phyloP scores from a whole-genome alignment of 2,329 filamentous ascomycete species.

The Aspergillus ochraceoroseus region DNA sequence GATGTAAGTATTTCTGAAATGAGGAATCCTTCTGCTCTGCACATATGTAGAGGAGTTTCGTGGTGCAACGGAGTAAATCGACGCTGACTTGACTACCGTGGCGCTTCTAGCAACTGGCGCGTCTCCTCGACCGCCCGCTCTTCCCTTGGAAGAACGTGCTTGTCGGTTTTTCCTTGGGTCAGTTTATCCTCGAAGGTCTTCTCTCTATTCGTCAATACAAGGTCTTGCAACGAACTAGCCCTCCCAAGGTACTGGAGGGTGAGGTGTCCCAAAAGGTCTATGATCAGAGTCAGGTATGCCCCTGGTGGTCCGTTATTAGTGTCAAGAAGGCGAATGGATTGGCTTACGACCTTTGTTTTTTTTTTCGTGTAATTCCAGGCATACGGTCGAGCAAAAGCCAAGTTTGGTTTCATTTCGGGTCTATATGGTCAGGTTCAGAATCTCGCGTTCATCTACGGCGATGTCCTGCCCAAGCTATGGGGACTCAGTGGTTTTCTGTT shows the following conservation, averaged over 20 bases:
- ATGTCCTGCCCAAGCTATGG: slow-evolving; percentile 90
- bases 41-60: no score
- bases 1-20: slow-evolving; percentile 25
- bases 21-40: no score
- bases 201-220: slow-evolving; percentile 86
- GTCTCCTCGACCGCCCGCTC: slow-evolving; percentile 79
- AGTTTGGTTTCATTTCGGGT: slow-evolving; percentile 75
- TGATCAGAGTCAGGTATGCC: slow-evolving; percentile 75
- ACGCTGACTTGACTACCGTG: slow-evolving; percentile 17
- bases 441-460: slow-evolving; percentile 80
- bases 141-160: slow-evolving; percentile 98
- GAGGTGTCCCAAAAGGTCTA: slow-evolving; percentile 87
- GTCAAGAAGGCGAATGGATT: not conserved
- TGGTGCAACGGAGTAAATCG: slow-evolving; percentile 6
- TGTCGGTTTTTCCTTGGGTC: slow-evolving; percentile 85
- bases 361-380: slow-evolving; percentile 57
- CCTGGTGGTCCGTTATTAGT: not conserved
- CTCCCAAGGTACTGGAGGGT: slow-evolving; percentile 79
- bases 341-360: slow-evolving; percentile 1
- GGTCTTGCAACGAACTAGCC: slow-evolving; percentile 70
- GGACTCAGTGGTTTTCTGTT: slow-evolving; percentile 70
- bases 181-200: slow-evolving; percentile 86
- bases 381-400: slow-evolving; percentile 92
- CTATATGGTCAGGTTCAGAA: slow-evolving; percentile 86
- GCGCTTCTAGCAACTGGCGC: slow-evolving; percentile 60